A percentile compares a stretch with the other conserved stretches of the same genome.
Conservation (phyloP, 148 eudicot species). For the Diospyros kaki region DNA sequence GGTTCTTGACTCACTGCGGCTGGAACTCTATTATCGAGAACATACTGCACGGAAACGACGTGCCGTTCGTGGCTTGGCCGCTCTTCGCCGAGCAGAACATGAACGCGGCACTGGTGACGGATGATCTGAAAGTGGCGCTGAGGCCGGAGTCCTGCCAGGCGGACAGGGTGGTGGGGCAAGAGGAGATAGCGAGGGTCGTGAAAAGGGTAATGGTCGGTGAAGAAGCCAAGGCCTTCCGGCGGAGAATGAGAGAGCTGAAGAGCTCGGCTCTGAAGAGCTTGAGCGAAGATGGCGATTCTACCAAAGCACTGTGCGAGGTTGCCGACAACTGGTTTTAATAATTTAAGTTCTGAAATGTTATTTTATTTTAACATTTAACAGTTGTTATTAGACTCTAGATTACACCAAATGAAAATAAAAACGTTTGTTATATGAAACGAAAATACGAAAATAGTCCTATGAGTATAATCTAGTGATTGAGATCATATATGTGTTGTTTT, state of each 20-base stretch:
- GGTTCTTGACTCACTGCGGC: background rate
- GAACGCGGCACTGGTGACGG: background rate
- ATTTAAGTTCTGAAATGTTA: too few species aligned
- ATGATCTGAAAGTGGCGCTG: constrained; percentile 13
- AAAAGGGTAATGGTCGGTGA: constrained; percentile 5
- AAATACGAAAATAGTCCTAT: too few species aligned
- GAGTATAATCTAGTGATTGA: too few species aligned
- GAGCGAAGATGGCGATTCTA: constrained; percentile 11
- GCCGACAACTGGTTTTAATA: background rate
- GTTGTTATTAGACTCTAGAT: too few species aligned
- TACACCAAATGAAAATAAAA: too few species aligned
- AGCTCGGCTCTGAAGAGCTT: constrained; percentile 6
- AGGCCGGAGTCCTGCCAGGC: background rate
- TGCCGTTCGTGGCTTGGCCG: background rate
- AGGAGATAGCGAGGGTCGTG: constrained; percentile 9
- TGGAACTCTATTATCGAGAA: background rate
- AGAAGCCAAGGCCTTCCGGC: constrained; percentile 1
- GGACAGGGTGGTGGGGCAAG: background rate
- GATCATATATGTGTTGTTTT: too few species aligned
- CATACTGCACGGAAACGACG: background rate
- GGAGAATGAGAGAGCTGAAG: background rate
- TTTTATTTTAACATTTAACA: too few species aligned
- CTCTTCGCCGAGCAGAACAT: constrained; percentile 6
- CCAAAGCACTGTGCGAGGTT: background rate
- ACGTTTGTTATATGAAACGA: too few species aligned